Base-by-base conservation (phyloP, 2,329 filamentous ascomycete genomes). In the Colletotrichum australisinense region DNA sequence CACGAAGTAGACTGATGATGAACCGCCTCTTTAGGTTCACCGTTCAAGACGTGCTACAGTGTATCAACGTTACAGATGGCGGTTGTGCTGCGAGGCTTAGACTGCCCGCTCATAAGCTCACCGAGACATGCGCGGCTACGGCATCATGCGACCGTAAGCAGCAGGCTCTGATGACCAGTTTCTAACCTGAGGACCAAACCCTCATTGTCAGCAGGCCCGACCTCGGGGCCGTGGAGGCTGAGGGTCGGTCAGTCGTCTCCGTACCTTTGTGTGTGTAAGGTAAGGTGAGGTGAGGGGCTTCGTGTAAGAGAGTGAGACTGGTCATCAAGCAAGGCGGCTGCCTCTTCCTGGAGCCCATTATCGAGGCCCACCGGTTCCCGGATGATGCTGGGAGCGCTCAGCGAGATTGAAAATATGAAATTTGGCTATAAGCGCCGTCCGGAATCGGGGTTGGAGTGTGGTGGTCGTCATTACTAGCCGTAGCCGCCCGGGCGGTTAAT, bases 401-500 rank as follows among this genome's bases (percentile, higher is more conserved):
- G 12, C 16, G 14, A n/a, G 46, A n/a, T n/a, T 42, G 35, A 16
- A 14, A 16, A 14, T 42, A 14, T 42, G 35, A 6, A 11, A 30
- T 28, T 30, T 57, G 32, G 49, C 28, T 75, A 64, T 73, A 75
- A 73, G 74, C 74, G 74, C 74, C 69, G 63, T 69, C 57, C 38
- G 69, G 28, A 63, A 63, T 64, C 69, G 63, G 63, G 59, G 42
- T 57, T 28, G 49, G 30, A 56, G 26, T 35, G 6, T 14, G 22
- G 12, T 1, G 11, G 52, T 11, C 7, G 53, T 72, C 28, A 46
- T 46, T 46, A 19, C 19, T 63, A 38, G 46, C 46, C 62, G 46
- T 74, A 69, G 69, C 69, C 72, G 72, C 74, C 67, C 72, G 72
- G 72, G 74, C 74, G 74, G 72, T 75, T 74, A 75, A 32, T 32